Percentiles rank a stretch among this genome's conserved stretches.
Conservation (phyloP, 192 early-diverging fungal species). For the Chytriomyces sp. region DNA sequence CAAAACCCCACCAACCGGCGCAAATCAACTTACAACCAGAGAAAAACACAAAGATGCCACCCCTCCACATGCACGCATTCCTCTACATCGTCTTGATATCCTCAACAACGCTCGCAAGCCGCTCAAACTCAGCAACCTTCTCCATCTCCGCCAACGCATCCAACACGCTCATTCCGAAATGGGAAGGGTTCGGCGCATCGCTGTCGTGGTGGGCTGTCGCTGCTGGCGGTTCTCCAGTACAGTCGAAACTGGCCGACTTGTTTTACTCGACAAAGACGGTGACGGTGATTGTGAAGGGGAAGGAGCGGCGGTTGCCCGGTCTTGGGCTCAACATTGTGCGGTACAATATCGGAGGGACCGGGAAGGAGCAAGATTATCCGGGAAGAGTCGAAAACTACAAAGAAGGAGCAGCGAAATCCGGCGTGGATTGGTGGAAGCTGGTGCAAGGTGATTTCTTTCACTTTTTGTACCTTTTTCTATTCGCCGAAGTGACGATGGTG, state of each 20-base stretch:
- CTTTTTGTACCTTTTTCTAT: neutral
- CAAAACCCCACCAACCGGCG: too few species aligned
- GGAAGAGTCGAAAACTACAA: slow-evolving; percentile 14
- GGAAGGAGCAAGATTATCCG: slow-evolving; percentile 19
- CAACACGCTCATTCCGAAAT: neutral
- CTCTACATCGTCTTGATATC: too few species aligned
- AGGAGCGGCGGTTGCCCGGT: neutral
- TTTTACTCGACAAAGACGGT: slow-evolving; percentile 28
- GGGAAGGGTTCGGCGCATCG: slow-evolving; percentile 34
- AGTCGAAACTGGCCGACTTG: slow-evolving; percentile 32
- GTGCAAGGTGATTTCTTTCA: neutral
- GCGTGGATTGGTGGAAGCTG: slow-evolving; percentile 21
- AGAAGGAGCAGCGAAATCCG: neutral
- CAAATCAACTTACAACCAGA: too few species aligned
- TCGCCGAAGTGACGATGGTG: neutral
- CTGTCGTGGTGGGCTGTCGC: slow-evolving; percentile 33
- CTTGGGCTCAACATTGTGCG: slow-evolving; percentile 32
- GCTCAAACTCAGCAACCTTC: neutral
- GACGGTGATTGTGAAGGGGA: neutral
- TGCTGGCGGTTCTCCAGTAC: slow-evolving; percentile 12
- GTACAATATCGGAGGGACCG: slow-evolving; percentile 40
- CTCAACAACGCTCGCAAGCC: neutral
- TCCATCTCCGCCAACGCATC: neutral
- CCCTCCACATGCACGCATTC: too few species aligned
- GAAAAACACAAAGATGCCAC: too few species aligned